Conservation (phyloP, 2,329 filamentous ascomycete genomes). For the Claviceps africana region DNA sequence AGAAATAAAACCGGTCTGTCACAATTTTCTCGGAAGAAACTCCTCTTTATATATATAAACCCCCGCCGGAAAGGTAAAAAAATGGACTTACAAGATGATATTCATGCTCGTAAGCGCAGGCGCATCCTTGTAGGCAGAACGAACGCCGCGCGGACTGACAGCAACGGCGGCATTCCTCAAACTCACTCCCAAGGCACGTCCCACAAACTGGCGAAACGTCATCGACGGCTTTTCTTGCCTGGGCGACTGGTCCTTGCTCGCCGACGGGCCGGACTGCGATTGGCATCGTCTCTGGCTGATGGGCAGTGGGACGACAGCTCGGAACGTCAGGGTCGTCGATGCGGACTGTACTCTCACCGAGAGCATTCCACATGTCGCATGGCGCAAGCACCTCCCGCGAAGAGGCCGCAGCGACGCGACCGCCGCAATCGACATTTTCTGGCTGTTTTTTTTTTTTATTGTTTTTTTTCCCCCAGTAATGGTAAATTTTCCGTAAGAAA, state of each 20-base stretch:
- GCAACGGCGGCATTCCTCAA: conserved; percentile 21
- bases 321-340: conserved; percentile 15
- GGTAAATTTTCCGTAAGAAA: no score
- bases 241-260: conserved; percentile 4
- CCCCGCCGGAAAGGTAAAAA: no score
- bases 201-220: conserved; percentile 17
- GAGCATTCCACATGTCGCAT: conserved; percentile 16
- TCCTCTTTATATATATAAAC: no score
- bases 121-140: conserved; percentile 19
- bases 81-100: conserved; percentile 16
- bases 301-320: conserved; percentile 16
- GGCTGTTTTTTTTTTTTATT: neutral
- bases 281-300: conserved; percentile 16
- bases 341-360: conserved; percentile 19
- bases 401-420: conserved; percentile 21
- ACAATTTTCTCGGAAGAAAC: neutral
- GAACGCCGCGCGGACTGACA: conserved; percentile 22
- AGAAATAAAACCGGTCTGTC: neutral
- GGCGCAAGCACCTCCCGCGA: conserved; percentile 16
- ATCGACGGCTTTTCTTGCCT: conserved; percentile 15
- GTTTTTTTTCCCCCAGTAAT: neutral
- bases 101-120: conserved; percentile 18
- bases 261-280: conserved; percentile 14
- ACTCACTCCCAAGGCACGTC: conserved; percentile 18
- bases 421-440: conserved; percentile 20